Percentiles rank a stretch among this genome's conserved stretches.
These are phyloP conservation scores for Ustilago trichophora DNA, from an alignment of 1,284 basidiomycete species.

Conservation along the genomic window DNA sequence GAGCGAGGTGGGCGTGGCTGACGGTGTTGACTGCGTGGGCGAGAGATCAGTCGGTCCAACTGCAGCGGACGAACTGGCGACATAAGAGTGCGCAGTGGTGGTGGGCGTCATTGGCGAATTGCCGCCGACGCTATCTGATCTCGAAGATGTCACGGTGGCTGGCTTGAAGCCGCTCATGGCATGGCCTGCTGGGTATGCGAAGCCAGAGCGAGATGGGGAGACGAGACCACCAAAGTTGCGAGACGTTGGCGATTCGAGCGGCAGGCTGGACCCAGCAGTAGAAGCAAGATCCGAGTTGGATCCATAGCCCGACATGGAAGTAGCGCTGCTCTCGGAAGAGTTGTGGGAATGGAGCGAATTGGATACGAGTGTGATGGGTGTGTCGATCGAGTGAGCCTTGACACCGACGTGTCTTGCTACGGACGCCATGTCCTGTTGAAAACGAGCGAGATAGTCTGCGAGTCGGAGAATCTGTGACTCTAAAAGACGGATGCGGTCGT, in stretches of 20 bases:
- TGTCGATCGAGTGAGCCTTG: constrained; percentile 43
- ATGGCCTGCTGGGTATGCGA: constrained; percentile 27
- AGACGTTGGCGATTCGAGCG: constrained; percentile 40
- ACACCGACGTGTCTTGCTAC: constrained; percentile 47
- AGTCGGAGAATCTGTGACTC: constrained; percentile 60
- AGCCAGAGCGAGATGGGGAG: constrained; percentile 38
- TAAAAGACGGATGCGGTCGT: constrained; percentile 61
- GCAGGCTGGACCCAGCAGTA: constrained; percentile 25
- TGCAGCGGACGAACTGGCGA: constrained; percentile 8
- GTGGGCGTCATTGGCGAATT: constrained; percentile 38
- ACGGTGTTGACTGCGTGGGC: constrained; percentile 34
- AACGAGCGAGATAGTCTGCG: constrained; percentile 51
- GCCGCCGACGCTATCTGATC: constrained; percentile 20
- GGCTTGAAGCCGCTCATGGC: constrained; percentile 46
- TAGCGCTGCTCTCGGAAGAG: constrained; percentile 23
- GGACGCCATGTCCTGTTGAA: constrained; percentile 56
- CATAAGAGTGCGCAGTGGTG: constrained; percentile 15
- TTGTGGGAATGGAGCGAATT: constrained; percentile 34
- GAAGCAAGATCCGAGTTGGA: constrained; percentile 33
- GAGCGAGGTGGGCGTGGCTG: constrained; percentile 32
- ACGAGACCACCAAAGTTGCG: constrained; percentile 39
- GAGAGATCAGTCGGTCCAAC: constrained; percentile 23
- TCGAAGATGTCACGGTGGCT: constrained; percentile 11
- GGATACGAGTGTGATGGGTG: constrained; percentile 42
- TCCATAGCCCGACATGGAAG: constrained; percentile 19